Conservation (phyloP, 768 basidiomycete genomes). For the Mycena vitilis region DNA sequence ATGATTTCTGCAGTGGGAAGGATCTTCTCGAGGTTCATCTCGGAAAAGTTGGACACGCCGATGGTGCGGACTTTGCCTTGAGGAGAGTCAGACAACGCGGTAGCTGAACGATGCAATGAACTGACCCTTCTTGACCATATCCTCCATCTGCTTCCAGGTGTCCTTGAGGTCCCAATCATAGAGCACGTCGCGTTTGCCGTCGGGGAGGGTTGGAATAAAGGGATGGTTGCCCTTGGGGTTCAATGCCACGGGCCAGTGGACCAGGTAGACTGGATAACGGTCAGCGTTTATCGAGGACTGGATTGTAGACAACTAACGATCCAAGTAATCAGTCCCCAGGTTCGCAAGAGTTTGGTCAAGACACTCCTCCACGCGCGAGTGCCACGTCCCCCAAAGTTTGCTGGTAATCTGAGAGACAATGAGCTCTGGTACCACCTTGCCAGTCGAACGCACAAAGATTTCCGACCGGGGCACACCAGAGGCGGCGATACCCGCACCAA, state of each 20-base stretch:
- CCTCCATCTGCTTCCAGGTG: slow-evolving; percentile 91
- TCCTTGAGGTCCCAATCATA: slow-evolving; percentile 73
- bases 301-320: slow-evolving; percentile 61
- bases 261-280: slow-evolving; percentile 62
- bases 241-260: slow-evolving; percentile 87
- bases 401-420: slow-evolving; percentile 67
- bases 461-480: slow-evolving; percentile 84
- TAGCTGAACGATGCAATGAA: slow-evolving; percentile 25
- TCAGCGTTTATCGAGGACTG: slow-evolving; percentile 30
- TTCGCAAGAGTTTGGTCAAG: slow-evolving; percentile 81
- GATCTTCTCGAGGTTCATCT: slow-evolving; percentile 75
- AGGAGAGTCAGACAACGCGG: slow-evolving; percentile 10
- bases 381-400: slow-evolving; percentile 77
- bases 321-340: slow-evolving; percentile 88
- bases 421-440: background rate
- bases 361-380: slow-evolving; percentile 76
- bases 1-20: slow-evolving; percentile 73
- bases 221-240: slow-evolving; percentile 77
- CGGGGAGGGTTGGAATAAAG: slow-evolving; percentile 66
- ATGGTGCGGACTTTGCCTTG: slow-evolving; percentile 74
- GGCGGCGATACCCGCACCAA: slow-evolving; percentile 82
- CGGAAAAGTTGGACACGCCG: slow-evolving; percentile 83
- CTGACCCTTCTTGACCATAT: slow-evolving; percentile 69
- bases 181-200: slow-evolving; percentile 76
- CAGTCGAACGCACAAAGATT: slow-evolving; percentile 55